phyloP scores from a whole-genome alignment of 306 rosid species.

The Vigna hirtella region DNA sequence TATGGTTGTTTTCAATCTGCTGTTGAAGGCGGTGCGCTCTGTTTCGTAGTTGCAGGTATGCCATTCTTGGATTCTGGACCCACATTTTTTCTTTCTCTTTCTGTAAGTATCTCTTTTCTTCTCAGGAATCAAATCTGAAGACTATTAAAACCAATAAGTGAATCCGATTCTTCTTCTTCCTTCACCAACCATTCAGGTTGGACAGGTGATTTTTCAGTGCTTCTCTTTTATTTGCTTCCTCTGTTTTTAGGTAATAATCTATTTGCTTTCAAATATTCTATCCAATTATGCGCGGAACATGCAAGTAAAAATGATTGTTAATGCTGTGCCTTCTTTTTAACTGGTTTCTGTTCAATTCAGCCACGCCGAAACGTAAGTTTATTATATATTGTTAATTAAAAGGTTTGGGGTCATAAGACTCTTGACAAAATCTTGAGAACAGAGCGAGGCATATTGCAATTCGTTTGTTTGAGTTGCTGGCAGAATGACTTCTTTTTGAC shows the following conservation, averaged over 20 bases:
- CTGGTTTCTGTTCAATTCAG: background rate
- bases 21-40: background rate
- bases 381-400: background rate
- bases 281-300: background rate
- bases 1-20: background rate
- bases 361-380: background rate
- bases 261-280: background rate
- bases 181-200: background rate
- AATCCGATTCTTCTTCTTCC: conserved; percentile 22
- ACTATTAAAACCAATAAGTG: background rate
- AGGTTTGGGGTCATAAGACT: background rate
- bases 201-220: background rate
- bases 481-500: background rate
- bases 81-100: background rate
- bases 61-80: background rate
- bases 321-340: background rate
- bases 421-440: background rate
- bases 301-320: background rate
- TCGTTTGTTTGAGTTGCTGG: background rate
- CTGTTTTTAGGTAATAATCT: background rate
- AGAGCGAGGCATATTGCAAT: conserved; percentile 10
- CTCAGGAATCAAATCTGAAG: background rate
- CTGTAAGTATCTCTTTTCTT: background rate
- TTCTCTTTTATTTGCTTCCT: background rate
- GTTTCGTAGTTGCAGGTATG: background rate